phyloP scores from a whole-genome alignment of 1,139 yeast species.

The Yamadazyma taylorii region DNA sequence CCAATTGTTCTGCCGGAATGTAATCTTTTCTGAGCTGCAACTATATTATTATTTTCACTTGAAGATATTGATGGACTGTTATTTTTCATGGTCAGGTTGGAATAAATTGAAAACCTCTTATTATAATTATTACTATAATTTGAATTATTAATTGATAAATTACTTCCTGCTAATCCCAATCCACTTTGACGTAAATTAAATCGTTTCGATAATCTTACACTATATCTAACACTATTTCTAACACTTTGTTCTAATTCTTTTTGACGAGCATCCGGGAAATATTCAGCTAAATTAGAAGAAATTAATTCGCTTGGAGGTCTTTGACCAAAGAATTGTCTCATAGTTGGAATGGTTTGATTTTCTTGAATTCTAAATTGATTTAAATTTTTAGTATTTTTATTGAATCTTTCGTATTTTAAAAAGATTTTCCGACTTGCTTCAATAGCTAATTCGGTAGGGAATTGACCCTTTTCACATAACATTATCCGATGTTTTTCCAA shows the following conservation, averaged over 20 bases:
- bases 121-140: conserved; percentile 7
- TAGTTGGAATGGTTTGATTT: conserved; percentile 23
- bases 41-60: conserved; percentile 13
- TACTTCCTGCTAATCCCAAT: conserved; percentile 21
- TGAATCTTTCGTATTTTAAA: conserved; percentile 35
- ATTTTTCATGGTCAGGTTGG: conserved; percentile 22
- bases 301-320: conserved; percentile 93
- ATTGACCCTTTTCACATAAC: conserved; percentile 61
- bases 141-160: conserved; percentile 19
- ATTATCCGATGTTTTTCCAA: conserved; percentile 73
- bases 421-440: conserved; percentile 54
- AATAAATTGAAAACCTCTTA: conserved; percentile 23
- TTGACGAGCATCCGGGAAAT: conserved; percentile 83
- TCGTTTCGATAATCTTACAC: conserved; percentile 57
- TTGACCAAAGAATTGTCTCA: conserved; percentile 73
- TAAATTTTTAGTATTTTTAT: conserved; percentile 17
- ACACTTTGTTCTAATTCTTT: conserved; percentile 76
- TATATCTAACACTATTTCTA: conserved; percentile 77
- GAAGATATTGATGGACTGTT: conserved; percentile 24
- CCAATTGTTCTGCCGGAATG: conserved; percentile 54
- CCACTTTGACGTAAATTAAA: conserved; percentile 30
- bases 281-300: conserved; percentile 85
- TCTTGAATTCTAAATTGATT: conserved; percentile 29
- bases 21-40: conserved; percentile 17
- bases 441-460: conserved; percentile 65